A percentile compares a stretch with the other conserved stretches of the same genome.
Evolutionary conservation across 305 asterid genomes (phyloP).

Genomic region (Fraxinus ornus): DNA sequence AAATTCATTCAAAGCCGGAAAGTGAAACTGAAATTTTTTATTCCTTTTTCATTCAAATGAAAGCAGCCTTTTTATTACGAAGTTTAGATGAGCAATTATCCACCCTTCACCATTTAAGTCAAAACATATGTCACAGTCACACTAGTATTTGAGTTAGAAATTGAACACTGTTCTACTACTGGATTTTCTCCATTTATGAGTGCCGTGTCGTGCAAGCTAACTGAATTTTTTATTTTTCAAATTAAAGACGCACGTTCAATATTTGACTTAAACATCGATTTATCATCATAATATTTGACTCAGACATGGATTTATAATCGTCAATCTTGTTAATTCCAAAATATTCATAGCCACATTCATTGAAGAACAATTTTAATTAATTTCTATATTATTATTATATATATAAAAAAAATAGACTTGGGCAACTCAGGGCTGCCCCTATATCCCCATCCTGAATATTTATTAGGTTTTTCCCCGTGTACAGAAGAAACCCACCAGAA

Average conservation of each 20-base stretch:
- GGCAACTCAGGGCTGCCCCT: background rate
- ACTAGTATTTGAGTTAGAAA: background rate
- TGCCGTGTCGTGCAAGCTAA: background rate
- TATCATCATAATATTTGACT: background rate
- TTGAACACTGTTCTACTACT: background rate
- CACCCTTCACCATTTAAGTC: background rate
- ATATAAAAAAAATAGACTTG: too few species aligned
- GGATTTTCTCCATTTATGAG: background rate
- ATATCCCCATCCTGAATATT: too few species aligned
- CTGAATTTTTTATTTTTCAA: background rate
- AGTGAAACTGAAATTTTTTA: background rate
- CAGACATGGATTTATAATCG: too few species aligned
- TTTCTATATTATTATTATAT: too few species aligned
- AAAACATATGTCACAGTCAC: background rate
- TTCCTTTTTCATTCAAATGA: background rate
- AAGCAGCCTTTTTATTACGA: background rate
- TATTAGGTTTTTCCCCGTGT: too few species aligned
- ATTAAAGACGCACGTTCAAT: too few species aligned
- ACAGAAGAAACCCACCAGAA: too few species aligned
- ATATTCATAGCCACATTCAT: background rate
- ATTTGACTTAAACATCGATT: too few species aligned
- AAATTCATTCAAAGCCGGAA: background rate
- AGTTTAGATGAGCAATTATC: background rate
- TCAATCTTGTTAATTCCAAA: background rate
- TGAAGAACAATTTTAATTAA: too few species aligned